These are phyloP conservation scores for Phytopythium kandeliae DNA, from an alignment of 352 stramenopile genomes.

Conservation along the genomic window DNA sequence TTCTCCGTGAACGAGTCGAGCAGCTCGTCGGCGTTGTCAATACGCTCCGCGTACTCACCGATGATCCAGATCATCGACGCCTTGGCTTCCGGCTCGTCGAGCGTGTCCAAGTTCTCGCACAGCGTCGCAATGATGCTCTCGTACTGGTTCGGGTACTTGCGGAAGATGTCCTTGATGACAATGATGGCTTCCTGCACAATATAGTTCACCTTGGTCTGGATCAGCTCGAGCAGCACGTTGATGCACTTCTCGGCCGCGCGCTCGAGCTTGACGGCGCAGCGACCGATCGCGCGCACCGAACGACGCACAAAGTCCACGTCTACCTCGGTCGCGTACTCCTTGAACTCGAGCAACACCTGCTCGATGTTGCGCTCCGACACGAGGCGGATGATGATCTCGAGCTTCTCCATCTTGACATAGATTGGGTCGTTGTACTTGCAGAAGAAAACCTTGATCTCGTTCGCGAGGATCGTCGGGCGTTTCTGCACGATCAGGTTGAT, in stretches of 20 bases:
- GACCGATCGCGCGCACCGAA: constrained; percentile 95
- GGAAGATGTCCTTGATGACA: constrained; percentile 99
- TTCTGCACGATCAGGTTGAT: constrained; percentile 99
- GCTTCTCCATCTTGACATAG: constrained; percentile 98
- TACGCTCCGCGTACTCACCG: constrained; percentile 98
- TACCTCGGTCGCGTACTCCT: constrained; percentile 99
- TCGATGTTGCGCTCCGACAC: constrained; percentile 98
- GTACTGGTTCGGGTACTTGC: constrained; percentile 99
- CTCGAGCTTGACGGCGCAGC: constrained; percentile 98
- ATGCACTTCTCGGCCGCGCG: constrained; percentile 98
- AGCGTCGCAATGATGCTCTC: constrained; percentile 98
- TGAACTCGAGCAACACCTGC: constrained; percentile 97
- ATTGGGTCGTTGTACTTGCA: constrained; percentile 99
- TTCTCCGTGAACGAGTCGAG: constrained; percentile 98
- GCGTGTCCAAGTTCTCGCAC: constrained; percentile 98
- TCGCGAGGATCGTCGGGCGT: constrained; percentile 93
- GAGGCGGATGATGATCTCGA: constrained; percentile 99
- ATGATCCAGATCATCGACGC: constrained; percentile 99
- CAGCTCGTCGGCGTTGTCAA: constrained; percentile 99
- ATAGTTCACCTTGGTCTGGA: constrained; percentile 99
- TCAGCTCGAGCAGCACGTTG: constrained; percentile 97
- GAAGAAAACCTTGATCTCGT: constrained; percentile 96
- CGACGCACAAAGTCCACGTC: constrained; percentile 99
- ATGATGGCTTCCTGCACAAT: constrained; percentile 99
- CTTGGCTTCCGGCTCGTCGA: constrained; percentile 99